Conservation (phyloP, 768 basidiomycete genomes). For the Rhizopogon salebrosus region DNA sequence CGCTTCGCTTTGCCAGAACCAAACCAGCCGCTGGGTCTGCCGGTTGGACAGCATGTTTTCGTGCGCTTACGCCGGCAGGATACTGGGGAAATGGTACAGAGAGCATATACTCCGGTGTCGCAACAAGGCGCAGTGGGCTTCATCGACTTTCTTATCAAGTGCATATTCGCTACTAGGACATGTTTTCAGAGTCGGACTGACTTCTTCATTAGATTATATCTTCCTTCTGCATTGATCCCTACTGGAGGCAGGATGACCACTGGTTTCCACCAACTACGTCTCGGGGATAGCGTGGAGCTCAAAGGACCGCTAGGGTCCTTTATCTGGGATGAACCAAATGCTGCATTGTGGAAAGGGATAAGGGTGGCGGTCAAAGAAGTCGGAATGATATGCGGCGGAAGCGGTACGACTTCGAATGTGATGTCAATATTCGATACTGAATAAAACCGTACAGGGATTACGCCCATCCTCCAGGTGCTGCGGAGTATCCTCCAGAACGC, state of each 20-base stretch:
- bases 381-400: slow-evolving; percentile 55
- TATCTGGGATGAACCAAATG: slow-evolving; percentile 40
- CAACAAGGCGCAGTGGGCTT: slow-evolving; percentile 33
- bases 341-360: slow-evolving; percentile 31
- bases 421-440: background rate
- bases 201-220: slow-evolving; percentile 33
- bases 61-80: slow-evolving; percentile 40
- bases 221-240: slow-evolving; percentile 30
- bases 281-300: slow-evolving; percentile 48
- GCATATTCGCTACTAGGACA: slow-evolving; percentile 6
- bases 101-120: slow-evolving; percentile 61
- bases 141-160: slow-evolving; percentile 54
- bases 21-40: slow-evolving; percentile 45
- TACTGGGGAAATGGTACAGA: slow-evolving; percentile 42
- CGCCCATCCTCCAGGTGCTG: slow-evolving; percentile 54
- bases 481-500: slow-evolving; percentile 40
- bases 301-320: slow-evolving; percentile 61
- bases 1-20: slow-evolving; percentile 39
- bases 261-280: slow-evolving; percentile 38
- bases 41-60: slow-evolving; percentile 57
- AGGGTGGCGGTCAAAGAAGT: slow-evolving; percentile 33
- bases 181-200: slow-evolving; percentile 5
- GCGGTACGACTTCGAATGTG: slow-evolving; percentile 28
- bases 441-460: slow-evolving; percentile 34
- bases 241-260: slow-evolving; percentile 50